phyloP scores from a whole-genome alignment of 176 grass and related monocot species.

The Avena atlantica region DNA sequence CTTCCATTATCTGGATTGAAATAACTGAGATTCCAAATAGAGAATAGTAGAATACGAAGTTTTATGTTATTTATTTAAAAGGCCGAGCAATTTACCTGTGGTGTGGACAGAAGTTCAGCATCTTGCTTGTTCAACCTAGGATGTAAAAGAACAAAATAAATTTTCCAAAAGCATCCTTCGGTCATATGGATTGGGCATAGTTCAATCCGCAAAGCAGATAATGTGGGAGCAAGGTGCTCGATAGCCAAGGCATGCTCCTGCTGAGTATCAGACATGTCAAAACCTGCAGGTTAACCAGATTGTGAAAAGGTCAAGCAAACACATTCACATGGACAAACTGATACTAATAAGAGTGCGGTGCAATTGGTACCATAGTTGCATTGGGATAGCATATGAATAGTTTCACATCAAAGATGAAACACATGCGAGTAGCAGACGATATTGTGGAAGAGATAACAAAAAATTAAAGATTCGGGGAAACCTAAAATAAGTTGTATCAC shows the following conservation, averaged over 20 bases:
- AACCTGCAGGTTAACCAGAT: conserved; percentile 62
- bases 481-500: not conserved
- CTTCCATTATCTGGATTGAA: not conserved
- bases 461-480: conserved; percentile 23
- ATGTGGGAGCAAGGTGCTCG: conserved; percentile 73
- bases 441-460: not conserved
- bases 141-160: conserved; percentile 98
- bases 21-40: not conserved
- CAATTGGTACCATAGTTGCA: not conserved
- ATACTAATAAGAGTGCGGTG: not conserved
- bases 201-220: conserved; percentile 88
- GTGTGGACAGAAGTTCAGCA: conserved; percentile 85
- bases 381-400: not conserved
- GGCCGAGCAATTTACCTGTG: conserved; percentile 60
- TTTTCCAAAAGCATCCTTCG: conserved; percentile 95
- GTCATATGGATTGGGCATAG: conserved; percentile 89
- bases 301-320: conserved; percentile 29
- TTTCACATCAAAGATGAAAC: not conserved
- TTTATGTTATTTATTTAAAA: not conserved
- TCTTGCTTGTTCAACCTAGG: conserved; percentile 87
- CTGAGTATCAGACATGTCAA: conserved; percentile 93
- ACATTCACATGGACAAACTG: not conserved
- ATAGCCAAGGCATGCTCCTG: conserved; percentile 82
- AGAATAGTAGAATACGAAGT: not conserved
- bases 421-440: not conserved